Percentiles rank a stretch among this genome's conserved stretches.
Evolutionary conservation across 164 flowering plant genomes (phyloP).

Genomic region (Vitis labrusca): DNA sequence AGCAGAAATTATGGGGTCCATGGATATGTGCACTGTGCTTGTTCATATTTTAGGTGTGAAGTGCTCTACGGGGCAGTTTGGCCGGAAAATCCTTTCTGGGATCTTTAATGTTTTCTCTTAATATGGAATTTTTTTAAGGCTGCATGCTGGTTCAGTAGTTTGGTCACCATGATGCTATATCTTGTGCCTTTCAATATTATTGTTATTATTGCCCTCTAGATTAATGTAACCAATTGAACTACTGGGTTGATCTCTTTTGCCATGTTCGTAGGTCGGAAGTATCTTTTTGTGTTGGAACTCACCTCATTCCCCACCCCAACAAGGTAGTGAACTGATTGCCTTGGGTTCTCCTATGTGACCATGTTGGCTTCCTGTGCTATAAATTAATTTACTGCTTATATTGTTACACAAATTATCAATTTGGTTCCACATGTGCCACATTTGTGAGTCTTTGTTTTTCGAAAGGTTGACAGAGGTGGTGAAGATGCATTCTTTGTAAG

Average conservation of each 20-base stretch:
- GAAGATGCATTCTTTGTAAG: slow-evolving; percentile 92
- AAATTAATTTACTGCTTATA: not conserved
- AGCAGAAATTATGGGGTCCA: no score
- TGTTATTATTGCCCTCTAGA: not conserved
- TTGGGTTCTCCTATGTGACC: not conserved
- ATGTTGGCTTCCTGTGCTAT: not conserved
- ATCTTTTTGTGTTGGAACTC: slow-evolving; percentile 68
- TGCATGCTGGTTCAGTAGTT: no score
- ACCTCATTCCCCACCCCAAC: slow-evolving; percentile 85
- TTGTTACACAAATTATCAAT: not conserved
- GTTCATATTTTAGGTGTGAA: no score
- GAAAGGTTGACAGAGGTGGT: slow-evolving; percentile 84
- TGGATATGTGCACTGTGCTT: no score
- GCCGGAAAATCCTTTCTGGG: no score
- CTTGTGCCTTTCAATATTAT: no score
- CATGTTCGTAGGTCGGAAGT: slow-evolving; percentile 48
- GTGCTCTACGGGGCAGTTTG: no score
- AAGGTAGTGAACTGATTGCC: slow-evolving; percentile 47
- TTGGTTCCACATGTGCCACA: not conserved
- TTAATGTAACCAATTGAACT: slow-evolving; percentile 1
- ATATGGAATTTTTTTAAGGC: no score
- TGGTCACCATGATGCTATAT: no score
- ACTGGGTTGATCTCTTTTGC: slow-evolving; percentile 14
- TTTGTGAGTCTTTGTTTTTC: slow-evolving; percentile 7
- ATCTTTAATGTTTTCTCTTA: no score